A percentile compares a stretch with the other conserved stretches of the same genome.
Conservation (phyloP, 163 green algal genomes). For the Trebouxiophyceae sp. region DNA sequence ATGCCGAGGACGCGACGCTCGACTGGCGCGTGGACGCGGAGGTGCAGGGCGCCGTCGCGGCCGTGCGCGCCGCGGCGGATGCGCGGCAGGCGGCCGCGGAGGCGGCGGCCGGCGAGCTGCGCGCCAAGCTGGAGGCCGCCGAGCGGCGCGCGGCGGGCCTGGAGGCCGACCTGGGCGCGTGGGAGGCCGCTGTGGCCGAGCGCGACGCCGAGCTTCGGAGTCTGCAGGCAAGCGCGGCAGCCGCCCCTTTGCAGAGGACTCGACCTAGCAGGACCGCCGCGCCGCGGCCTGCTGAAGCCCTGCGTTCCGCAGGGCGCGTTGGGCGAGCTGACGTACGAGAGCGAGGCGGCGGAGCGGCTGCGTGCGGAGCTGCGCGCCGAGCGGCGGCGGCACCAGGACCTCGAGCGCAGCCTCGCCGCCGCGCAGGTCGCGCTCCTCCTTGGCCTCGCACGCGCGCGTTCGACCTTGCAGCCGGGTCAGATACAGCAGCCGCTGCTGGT, state of each 20-base stretch:
- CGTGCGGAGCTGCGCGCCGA: conserved; percentile 40
- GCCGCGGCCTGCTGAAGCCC: not conserved
- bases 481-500: no score
- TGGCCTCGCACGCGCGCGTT: no score
- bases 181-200: conserved; percentile 40
- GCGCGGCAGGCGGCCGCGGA: not conserved
- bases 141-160: conserved; percentile 2
- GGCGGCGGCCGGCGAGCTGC: not conserved
- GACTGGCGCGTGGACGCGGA: conserved; percentile 53
- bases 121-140: not conserved
- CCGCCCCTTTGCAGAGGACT: no score
- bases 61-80: not conserved
- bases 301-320: conserved; percentile 33
- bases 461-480: no score
- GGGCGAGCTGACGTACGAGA: conserved; percentile 71
- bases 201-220: conserved; percentile 70
- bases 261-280: not conserved
- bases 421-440: not conserved
- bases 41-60: conserved; percentile 18
- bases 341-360: conserved; percentile 58
- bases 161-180: conserved; percentile 25
- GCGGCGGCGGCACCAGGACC: not conserved
- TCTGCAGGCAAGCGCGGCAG: conserved; percentile 51
- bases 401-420: conserved; percentile 2
- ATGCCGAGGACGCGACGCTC: conserved; percentile 61